These are phyloP conservation scores for Gaultheria prostrata DNA, from an alignment of 148 eudicot genomes.

Conservation along the genomic window DNA sequence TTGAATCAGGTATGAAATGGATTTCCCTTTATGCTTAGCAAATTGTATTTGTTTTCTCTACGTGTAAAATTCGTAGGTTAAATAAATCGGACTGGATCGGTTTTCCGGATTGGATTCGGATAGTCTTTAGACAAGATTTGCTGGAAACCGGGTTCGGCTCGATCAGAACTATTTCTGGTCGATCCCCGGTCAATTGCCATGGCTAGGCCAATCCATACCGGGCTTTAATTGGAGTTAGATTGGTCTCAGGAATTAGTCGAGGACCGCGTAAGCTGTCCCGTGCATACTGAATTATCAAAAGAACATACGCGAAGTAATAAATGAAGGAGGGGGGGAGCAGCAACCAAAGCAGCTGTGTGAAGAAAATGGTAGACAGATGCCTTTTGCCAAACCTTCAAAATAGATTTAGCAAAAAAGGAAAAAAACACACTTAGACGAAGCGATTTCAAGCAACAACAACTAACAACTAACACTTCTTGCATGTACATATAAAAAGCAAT, in stretches of 20 bases:
- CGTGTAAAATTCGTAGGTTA: no score
- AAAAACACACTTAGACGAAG: background rate
- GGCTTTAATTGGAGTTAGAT: background rate
- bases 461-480: no score
- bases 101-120: no score
- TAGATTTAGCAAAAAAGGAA: background rate
- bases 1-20: no score
- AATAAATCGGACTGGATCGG: no score
- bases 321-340: conserved; percentile 38
- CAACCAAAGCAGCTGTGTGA: conserved; percentile 80
- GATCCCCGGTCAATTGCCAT: no score
- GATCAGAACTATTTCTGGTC: no score
- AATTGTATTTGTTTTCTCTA: no score
- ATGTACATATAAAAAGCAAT: background rate
- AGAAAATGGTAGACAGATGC: conserved; percentile 88
- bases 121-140: no score
- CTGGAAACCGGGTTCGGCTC: no score
- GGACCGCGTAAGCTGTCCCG: background rate
- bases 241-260: background rate
- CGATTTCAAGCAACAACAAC: background rate
- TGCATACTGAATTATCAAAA: background rate
- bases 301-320: background rate
- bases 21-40: no score
- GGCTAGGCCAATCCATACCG: background rate
- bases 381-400: conserved; percentile 83